Percentiles rank a stretch among this genome's conserved stretches.
phyloP scores from a whole-genome alignment of 768 basidiomycete genomes.

The Pisolithus microcarpus region DNA sequence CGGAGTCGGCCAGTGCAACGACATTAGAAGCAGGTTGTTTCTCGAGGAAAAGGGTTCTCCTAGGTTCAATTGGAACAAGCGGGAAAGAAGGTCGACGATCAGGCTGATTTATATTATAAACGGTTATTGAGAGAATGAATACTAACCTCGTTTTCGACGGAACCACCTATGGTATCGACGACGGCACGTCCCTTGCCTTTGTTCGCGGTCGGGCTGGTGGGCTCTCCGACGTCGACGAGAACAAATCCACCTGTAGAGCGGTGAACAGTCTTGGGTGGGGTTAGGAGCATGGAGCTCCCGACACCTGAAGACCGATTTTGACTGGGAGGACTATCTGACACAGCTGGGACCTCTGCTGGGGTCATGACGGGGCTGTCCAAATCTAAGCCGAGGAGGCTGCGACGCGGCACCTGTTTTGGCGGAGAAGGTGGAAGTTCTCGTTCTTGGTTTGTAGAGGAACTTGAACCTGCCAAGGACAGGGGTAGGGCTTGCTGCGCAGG shows the following conservation, averaged over 20 bases:
- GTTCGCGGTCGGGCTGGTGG: conserved; percentile 15
- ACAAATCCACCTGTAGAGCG: not conserved
- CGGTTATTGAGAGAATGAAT: not conserved
- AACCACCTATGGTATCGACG: not conserved
- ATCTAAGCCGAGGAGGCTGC: conserved; percentile 18
- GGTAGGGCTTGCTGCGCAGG: not conserved
- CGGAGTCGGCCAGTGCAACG: conserved; percentile 4
- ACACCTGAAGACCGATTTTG: too few relatives aligned
- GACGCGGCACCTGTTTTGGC: not conserved
- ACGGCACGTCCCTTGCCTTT: conserved; percentile 22
- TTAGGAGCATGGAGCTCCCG: conserved; percentile 6
- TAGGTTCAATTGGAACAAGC: not conserved
- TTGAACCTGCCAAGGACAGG: conserved; percentile 16
- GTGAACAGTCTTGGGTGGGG: conserved; percentile 18
- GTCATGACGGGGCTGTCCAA: conserved; percentile 8
- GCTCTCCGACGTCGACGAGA: conserved; percentile 1
- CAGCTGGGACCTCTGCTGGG: not conserved
- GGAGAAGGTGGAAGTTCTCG: conserved; percentile 4
- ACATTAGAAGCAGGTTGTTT: not conserved
- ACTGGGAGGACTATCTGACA: too few relatives aligned
- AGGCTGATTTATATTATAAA: too few relatives aligned
- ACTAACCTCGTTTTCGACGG: conserved; percentile 2
- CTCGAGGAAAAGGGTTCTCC: conserved; percentile 15
- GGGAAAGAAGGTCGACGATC: not conserved
- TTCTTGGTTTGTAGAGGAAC: conserved; percentile 19